These are phyloP conservation scores for Domatiomyces globalis DNA, from an alignment of 2,329 filamentous ascomycete species.

Conservation along the genomic window DNA sequence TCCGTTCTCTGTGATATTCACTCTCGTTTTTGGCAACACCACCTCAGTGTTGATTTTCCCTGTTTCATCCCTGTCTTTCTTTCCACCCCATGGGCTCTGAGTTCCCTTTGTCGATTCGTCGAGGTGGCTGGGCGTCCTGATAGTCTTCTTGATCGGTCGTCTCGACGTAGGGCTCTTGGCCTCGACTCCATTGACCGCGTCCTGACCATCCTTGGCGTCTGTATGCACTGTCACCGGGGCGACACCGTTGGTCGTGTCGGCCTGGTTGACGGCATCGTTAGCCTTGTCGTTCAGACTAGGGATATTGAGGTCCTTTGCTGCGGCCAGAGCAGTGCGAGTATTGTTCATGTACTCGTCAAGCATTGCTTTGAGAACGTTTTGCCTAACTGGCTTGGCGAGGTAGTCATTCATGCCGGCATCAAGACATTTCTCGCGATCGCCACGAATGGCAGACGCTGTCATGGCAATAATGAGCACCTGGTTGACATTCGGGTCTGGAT, in stretches of 20 bases:
- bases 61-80: slow-evolving; percentile 10
- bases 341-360: slow-evolving; percentile 50
- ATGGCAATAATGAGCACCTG: slow-evolving; percentile 90
- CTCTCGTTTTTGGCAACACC: slow-evolving; percentile 1
- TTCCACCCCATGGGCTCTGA: slow-evolving; percentile 10
- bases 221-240: not conserved
- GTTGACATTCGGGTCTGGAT: slow-evolving; percentile 60
- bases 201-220: not conserved
- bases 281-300: slow-evolving; percentile 3
- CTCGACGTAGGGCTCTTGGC: not conserved
- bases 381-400: slow-evolving; percentile 84
- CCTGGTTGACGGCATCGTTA: slow-evolving; percentile 7
- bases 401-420: slow-evolving; percentile 97
- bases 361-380: slow-evolving; percentile 72
- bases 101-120: slow-evolving; percentile 1
- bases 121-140: not conserved
- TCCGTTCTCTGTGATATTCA: not conserved
- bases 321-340: slow-evolving; percentile 5
- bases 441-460: slow-evolving; percentile 89
- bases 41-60: slow-evolving; percentile 13
- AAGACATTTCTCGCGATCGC: slow-evolving; percentile 88
- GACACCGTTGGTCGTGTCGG: not conserved
- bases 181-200: not conserved
- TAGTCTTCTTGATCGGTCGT: slow-evolving; percentile 9
- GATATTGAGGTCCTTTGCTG: slow-evolving; percentile 1